Evolutionary conservation across 2,329 filamentous ascomycete species (phyloP).

Genomic region (Blastomyces percursus): DNA sequence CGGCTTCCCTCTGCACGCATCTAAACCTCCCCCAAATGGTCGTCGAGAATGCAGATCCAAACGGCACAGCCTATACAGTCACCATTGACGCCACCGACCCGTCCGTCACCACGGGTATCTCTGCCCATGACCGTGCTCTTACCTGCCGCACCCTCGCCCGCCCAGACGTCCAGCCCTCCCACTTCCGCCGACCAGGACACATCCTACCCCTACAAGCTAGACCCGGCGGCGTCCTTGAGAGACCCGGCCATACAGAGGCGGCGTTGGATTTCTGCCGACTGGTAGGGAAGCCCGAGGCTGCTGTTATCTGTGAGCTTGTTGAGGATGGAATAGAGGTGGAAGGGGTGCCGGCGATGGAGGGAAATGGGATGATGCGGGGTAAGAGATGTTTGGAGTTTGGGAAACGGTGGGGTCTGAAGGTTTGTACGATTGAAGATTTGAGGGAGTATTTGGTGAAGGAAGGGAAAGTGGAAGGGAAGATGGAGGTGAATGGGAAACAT

Average conservation of each 20-base stretch:
- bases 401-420: conserved; percentile 74
- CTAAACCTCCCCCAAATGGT: conserved; percentile 90
- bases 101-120: conserved; percentile 77
- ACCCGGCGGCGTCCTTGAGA: conserved; percentile 66
- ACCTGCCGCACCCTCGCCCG: conserved; percentile 71
- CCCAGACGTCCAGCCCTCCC: conserved; percentile 43
- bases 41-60: conserved; percentile 62
- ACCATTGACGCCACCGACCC: conserved; percentile 69
- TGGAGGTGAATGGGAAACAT: conserved; percentile 26
- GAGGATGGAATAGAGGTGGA: conserved; percentile 66
- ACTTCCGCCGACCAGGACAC: conserved; percentile 77
- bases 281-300: conserved; percentile 62
- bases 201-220: conserved; percentile 73
- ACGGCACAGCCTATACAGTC: conserved; percentile 86
- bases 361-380: conserved; percentile 78
- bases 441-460: conserved; percentile 62
- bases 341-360: conserved; percentile 54
- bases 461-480: conserved; percentile 45
- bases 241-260: conserved; percentile 86
- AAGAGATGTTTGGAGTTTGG: conserved; percentile 85
- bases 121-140: conserved; percentile 72
- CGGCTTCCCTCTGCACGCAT: conserved; percentile 53
- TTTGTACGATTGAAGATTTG: conserved; percentile 90
- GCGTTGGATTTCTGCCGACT: conserved; percentile 81
- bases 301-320: conserved; percentile 84